Conservation (phyloP, 78 protist species). For the Dictyostelium firmibasis region DNA sequence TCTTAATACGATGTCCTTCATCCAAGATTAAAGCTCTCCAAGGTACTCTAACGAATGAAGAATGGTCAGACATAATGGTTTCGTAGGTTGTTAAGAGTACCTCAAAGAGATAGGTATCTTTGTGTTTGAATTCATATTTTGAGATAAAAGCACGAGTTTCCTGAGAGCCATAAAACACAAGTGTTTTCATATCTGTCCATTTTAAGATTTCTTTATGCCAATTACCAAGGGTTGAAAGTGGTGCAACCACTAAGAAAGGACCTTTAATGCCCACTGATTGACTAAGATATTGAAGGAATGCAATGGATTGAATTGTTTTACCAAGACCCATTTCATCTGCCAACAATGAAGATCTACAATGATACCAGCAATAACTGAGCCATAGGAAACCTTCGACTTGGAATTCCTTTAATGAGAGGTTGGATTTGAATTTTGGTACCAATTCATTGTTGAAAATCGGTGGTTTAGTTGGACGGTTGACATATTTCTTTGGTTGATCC, state of each 20-base stretch:
- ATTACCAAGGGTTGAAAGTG: conserved; percentile 93
- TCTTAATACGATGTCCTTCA: conserved; percentile 95
- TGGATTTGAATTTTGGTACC: conserved; percentile 46
- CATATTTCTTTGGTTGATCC: conserved; percentile 17
- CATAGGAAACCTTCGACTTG: conserved; percentile 92
- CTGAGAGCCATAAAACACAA: conserved; percentile 89
- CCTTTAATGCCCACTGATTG: conserved; percentile 84
- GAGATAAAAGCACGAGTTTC: conserved; percentile 75
- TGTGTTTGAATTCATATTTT: conserved; percentile 77
- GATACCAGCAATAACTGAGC: conserved; percentile 81
- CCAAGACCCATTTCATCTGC: conserved; percentile 97
- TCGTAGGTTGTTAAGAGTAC: conserved; percentile 95
- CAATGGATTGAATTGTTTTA: conserved; percentile 96
- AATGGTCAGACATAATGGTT: conserved; percentile 79
- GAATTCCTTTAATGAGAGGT: conserved; percentile 79
- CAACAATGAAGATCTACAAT: conserved; percentile 91
- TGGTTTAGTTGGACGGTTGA: conserved; percentile 6
- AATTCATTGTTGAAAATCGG: conserved; percentile 17
- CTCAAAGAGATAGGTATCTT: conserved; percentile 75
- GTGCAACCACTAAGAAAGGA: conserved; percentile 97
- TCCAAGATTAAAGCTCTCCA: conserved; percentile 92
- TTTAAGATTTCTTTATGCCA: conserved; percentile 93
- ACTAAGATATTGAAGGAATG: conserved; percentile 85
- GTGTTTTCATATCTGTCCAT: conserved; percentile 83
- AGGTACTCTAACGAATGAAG: conserved; percentile 49